Percentiles rank a stretch among this genome's conserved stretches.
Conservation (phyloP, 768 basidiomycete genomes). For the Lentinula aciculospora region DNA sequence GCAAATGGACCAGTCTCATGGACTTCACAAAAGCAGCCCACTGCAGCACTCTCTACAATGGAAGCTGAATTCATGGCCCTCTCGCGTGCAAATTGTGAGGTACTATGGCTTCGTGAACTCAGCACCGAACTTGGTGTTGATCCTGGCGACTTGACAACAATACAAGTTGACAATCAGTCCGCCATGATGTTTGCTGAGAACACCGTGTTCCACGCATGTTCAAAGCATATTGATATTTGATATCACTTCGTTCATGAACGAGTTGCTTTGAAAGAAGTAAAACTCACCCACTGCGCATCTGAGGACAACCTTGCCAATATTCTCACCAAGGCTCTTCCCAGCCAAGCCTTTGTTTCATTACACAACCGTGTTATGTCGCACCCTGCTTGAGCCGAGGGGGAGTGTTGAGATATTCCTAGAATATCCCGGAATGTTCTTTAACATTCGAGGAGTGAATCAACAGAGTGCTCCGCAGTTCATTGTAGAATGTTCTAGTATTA, state of each 20-base stretch:
- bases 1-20: slow-evolving; percentile 32
- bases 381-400: no score
- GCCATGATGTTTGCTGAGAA: slow-evolving; percentile 17
- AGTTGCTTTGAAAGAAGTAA: slow-evolving; percentile 10
- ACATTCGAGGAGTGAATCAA: no score
- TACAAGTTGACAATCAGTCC: slow-evolving; percentile 25
- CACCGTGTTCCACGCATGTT: slow-evolving; percentile 17
- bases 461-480: no score
- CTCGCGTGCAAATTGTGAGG: slow-evolving; percentile 21
- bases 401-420: no score
- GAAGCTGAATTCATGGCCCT: slow-evolving; percentile 40
- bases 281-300: no score
- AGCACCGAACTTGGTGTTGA: slow-evolving; percentile 12
- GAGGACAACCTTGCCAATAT: slow-evolving; percentile 21
- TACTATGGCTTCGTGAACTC: slow-evolving; percentile 25
- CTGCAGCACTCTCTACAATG: slow-evolving; percentile 30
- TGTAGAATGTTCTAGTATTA: no score
- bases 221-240: slow-evolving; percentile 29
- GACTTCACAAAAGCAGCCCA: slow-evolving; percentile 31
- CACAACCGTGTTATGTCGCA: no score
- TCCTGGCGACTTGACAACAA: background rate
- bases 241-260: slow-evolving; percentile 22
- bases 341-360: background rate
- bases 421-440: no score
- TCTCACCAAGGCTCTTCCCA: slow-evolving; percentile 19